Evolutionary conservation across 2,329 filamentous ascomycete genomes (phyloP).

Genomic region (Dichotomopilus funicola): DNA sequence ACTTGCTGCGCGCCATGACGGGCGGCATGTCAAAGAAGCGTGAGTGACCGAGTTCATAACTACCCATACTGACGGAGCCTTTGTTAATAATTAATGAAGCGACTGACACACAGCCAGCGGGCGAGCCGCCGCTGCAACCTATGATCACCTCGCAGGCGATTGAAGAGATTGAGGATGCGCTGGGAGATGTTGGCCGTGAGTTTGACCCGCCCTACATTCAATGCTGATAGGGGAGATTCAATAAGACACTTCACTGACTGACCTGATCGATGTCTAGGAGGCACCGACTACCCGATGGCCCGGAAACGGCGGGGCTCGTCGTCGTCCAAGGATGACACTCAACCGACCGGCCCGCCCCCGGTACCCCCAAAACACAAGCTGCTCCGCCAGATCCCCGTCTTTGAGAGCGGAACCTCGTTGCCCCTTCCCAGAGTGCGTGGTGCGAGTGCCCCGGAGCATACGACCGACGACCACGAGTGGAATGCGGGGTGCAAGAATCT

Average conservation of each 20-base stretch:
- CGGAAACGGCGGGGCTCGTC: background rate
- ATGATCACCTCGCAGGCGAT: slow-evolving; percentile 1
- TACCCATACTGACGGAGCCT: too few species aligned
- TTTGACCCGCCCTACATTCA: background rate
- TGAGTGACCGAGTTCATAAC: too few species aligned
- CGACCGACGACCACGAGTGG: too few species aligned
- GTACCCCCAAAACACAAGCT: background rate
- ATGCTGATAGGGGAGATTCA: too few species aligned
- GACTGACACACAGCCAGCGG: too few species aligned
- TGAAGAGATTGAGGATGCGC: slow-evolving; percentile 12
- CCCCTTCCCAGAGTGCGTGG: background rate
- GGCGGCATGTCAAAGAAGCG: too few species aligned
- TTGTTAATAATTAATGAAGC: too few species aligned
- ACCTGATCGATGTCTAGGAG: slow-evolving; percentile 2
- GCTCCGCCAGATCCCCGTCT: background rate
- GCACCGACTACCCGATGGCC: slow-evolving; percentile 11
- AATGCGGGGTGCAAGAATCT: too few species aligned
- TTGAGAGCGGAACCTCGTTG: background rate
- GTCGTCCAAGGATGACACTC: background rate
- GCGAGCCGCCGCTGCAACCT: too few species aligned
- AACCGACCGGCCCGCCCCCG: background rate
- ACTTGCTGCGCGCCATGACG: too few species aligned
- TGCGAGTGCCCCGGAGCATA: background rate
- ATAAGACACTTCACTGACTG: background rate
- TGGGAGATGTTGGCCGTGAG: slow-evolving; percentile 17